Conservation (phyloP, 192 early-diverging fungal species). For the Entomortierella parvispora region DNA sequence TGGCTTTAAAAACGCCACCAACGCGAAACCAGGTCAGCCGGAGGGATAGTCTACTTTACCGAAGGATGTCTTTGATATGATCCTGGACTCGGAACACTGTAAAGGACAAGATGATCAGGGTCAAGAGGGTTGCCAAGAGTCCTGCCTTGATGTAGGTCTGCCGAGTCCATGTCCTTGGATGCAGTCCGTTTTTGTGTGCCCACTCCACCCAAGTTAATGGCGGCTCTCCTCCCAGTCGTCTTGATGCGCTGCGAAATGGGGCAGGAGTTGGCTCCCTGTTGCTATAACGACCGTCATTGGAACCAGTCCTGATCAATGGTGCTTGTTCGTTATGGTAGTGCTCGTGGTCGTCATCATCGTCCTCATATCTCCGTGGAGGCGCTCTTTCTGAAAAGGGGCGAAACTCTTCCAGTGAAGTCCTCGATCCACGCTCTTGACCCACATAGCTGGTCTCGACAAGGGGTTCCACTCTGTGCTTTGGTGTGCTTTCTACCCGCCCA, state of each 20-base stretch:
- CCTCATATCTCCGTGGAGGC: conserved; percentile 1
- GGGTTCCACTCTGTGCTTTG: too few species aligned
- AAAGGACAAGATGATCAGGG: conserved; percentile 30
- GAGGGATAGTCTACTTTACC: conserved; percentile 7
- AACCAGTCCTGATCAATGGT: neutral
- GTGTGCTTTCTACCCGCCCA: too few species aligned
- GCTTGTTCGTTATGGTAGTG: conserved; percentile 1
- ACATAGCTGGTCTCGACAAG: neutral
- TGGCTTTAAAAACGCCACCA: too few species aligned
- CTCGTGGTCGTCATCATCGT: neutral
- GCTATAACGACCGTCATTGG: neutral
- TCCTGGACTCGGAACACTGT: conserved; percentile 54
- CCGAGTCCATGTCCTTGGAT: conserved; percentile 35
- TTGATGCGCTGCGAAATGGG: neutral
- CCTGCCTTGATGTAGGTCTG: conserved; percentile 32
- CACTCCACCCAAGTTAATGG: conserved; percentile 28
- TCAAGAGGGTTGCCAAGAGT: conserved; percentile 13
- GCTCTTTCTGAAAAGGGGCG: neutral
- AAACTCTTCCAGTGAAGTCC: neutral
- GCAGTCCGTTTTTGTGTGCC: conserved; percentile 31
- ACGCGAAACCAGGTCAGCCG: too few species aligned
- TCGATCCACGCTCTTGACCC: neutral
- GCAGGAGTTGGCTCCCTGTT: neutral
- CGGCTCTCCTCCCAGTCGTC: neutral
- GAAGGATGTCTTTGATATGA: conserved; percentile 54